Evolutionary conservation across 805 yeast genomes (phyloP).

Genomic region (Komagataella mondaviorum): DNA sequence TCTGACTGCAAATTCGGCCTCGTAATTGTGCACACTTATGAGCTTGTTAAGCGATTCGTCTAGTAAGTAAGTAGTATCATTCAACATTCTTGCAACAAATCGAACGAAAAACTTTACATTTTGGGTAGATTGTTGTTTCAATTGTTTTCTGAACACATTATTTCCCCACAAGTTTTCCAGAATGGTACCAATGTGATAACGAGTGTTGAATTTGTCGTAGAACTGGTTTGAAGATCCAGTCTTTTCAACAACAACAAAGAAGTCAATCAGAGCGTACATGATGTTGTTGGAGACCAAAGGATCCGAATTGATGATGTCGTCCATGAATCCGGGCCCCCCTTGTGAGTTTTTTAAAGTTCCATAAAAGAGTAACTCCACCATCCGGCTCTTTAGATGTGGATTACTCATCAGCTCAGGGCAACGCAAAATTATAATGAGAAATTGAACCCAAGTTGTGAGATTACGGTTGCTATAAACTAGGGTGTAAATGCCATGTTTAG

Average conservation of each 20-base stretch:
- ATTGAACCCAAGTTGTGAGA: slow-evolving; percentile 47
- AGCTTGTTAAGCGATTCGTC: slow-evolving; percentile 84
- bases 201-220: slow-evolving; percentile 86
- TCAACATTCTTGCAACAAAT: slow-evolving; percentile 88
- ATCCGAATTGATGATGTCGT: slow-evolving; percentile 49
- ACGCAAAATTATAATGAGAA: slow-evolving; percentile 62
- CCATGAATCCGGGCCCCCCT: slow-evolving; percentile 58
- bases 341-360: slow-evolving; percentile 47
- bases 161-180: slow-evolving; percentile 76
- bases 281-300: slow-evolving; percentile 49
- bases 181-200: slow-evolving; percentile 76
- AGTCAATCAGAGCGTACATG: slow-evolving; percentile 73
- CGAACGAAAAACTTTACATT: slow-evolving; percentile 79
- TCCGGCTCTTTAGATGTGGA: slow-evolving; percentile 81
- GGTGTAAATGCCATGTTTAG: slow-evolving; percentile 35
- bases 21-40: slow-evolving; percentile 62
- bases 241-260: slow-evolving; percentile 89
- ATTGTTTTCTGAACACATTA: slow-evolving; percentile 52
- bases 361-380: slow-evolving; percentile 66
- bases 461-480: slow-evolving; percentile 41
- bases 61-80: slow-evolving; percentile 82
- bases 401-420: slow-evolving; percentile 80
- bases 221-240: slow-evolving; percentile 94
- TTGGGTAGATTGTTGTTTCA: slow-evolving; percentile 49
- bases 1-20: slow-evolving; percentile 47